A percentile compares a stretch with the other conserved stretches of the same genome.
phyloP scores from a whole-genome alignment of 208 protist species.

The Eutreptiella sp. region DNA sequence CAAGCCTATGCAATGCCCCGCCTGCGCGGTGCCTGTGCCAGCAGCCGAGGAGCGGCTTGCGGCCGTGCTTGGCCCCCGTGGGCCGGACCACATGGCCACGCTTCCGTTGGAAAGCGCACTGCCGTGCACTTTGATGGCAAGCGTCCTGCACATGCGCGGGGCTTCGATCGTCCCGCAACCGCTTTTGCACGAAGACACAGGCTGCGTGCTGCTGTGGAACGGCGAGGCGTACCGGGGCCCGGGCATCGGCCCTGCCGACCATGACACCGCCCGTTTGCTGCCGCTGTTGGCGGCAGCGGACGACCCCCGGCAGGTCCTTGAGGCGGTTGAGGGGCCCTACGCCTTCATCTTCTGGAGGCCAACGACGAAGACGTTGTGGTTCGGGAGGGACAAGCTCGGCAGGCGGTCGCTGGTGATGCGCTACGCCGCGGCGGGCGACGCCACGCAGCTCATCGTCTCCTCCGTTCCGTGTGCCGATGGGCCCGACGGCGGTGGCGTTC shows the following conservation, averaged over 20 bases:
- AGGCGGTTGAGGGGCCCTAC: conserved; percentile 51
- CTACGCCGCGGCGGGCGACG: not conserved
- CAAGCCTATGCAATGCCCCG: too few species aligned
- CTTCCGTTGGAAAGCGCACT: too few species aligned
- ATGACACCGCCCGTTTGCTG: not conserved
- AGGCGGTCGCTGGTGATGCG: conserved; percentile 60
- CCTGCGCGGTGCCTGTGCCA: too few species aligned
- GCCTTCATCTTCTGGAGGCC: conserved; percentile 65
- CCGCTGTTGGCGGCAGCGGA: not conserved
- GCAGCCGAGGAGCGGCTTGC: too few species aligned
- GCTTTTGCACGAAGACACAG: not conserved
- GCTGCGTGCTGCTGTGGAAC: conserved; percentile 20
- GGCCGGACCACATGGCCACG: too few species aligned
- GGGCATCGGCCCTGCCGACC: not conserved
- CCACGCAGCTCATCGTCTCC: not conserved
- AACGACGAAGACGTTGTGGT: conserved; percentile 55
- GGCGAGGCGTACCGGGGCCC: conserved; percentile 5
- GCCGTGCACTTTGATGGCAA: too few species aligned
- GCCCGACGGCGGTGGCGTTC: not conserved
- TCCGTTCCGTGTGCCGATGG: not conserved
- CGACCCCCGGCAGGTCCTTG: not conserved
- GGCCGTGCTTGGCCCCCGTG: too few species aligned
- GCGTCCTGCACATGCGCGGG: conserved; percentile 2
- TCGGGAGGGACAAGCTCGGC: conserved; percentile 76
- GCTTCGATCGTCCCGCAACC: not conserved